A percentile compares a stretch with the other conserved stretches of the same genome.
Conservation (phyloP, 208 protist genomes). For the Crithidia bombi region DNA sequence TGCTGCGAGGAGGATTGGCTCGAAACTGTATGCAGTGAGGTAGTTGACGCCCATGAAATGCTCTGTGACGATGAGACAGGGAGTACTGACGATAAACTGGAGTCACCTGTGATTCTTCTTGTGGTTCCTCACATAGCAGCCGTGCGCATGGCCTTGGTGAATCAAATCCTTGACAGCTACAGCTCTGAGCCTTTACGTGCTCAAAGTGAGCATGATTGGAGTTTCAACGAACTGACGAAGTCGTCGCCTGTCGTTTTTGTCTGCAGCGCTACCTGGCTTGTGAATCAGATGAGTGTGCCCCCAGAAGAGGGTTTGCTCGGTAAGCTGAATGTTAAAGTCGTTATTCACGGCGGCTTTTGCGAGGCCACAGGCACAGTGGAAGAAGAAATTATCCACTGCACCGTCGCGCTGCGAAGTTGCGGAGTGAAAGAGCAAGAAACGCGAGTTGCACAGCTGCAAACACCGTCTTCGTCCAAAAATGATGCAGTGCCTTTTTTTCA, state of each 20-base stretch:
- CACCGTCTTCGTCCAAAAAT: constrained; percentile 9
- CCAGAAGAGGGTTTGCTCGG: constrained; percentile 25
- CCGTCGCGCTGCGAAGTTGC: constrained; percentile 18
- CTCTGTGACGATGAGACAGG: constrained; percentile 21
- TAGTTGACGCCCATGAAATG: constrained; percentile 32
- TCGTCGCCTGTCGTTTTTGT: constrained; percentile 52
- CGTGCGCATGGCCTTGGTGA: constrained; percentile 34
- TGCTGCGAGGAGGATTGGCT: constrained; percentile 18
- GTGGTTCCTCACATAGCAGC: constrained; percentile 38
- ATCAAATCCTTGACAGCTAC: constrained; percentile 60
- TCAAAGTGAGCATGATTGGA: constrained; percentile 30
- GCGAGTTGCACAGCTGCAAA: constrained; percentile 13
- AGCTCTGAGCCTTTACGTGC: constrained; percentile 56
- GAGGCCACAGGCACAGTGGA: constrained; percentile 40
- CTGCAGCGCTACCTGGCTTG: constrained; percentile 53
- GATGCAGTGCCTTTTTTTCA: constrained; percentile 9
- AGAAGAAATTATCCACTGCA: constrained; percentile 47
- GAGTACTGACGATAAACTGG: not conserved
- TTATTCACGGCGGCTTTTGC: constrained; percentile 56
- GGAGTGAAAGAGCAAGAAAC: constrained; percentile 29
- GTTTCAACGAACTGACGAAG: constrained; percentile 16
- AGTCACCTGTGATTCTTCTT: constrained; percentile 42
- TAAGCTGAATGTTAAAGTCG: constrained; percentile 35
- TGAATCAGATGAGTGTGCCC: constrained; percentile 25
- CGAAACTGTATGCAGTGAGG: constrained; percentile 20